phyloP scores from a whole-genome alignment of 2,329 filamentous ascomycete genomes.

The Diplodia scrobiculata region DNA sequence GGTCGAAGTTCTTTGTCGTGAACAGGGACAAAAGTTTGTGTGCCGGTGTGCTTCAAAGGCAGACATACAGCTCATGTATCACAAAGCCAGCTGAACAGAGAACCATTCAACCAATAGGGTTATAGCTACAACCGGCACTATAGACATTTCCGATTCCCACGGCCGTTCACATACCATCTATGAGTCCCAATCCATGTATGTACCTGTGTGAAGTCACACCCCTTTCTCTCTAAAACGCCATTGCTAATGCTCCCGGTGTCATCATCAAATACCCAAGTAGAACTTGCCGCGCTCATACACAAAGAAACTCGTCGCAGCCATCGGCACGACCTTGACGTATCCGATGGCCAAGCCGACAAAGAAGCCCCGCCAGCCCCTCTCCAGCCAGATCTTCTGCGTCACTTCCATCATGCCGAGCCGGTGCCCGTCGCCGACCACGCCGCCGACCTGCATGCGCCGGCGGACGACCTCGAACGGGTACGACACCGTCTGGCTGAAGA shows the following conservation, averaged over 20 bases:
- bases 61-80: not conserved
- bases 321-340: constrained; percentile 89
- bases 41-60: not conserved
- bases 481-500: constrained; percentile 86
- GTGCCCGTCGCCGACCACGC: constrained; percentile 87
- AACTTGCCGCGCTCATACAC: constrained; percentile 67
- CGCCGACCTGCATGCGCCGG: constrained; percentile 92
- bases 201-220: not conserved
- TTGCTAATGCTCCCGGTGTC: not conserved
- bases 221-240: constrained; percentile 4
- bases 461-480: constrained; percentile 94
- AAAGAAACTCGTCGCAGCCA: constrained; percentile 74
- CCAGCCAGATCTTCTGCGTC: constrained; percentile 69
- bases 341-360: constrained; percentile 93
- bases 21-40: not conserved
- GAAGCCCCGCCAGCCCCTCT: constrained; percentile 78
- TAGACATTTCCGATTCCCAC: not conserved
- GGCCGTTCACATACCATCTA: not conserved
- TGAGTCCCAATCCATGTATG: not conserved
- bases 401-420: constrained; percentile 78
- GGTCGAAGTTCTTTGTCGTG: not conserved
- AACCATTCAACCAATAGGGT: not conserved
- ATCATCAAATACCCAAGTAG: constrained; percentile 53
- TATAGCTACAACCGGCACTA: not conserved
- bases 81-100: not conserved